Base-by-base conservation (phyloP, 495 filamentous ascomycete genomes). In the Lepidopterella palustris region DNA sequence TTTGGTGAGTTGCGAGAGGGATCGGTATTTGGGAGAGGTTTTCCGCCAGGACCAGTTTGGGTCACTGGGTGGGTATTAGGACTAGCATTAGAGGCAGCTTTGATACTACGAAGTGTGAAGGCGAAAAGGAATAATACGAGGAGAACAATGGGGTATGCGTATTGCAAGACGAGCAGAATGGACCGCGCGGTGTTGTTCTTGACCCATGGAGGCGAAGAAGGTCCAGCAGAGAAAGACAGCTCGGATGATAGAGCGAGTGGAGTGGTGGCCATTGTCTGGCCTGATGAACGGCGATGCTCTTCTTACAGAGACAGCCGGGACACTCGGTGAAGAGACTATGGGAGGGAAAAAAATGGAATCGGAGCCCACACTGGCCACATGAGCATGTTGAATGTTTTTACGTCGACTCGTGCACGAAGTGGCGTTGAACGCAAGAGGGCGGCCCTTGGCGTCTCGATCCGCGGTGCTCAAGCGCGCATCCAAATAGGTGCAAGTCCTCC, bases 41-140 rank as follows among this genome's bases (percentile, higher is more conserved):
- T 89, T 53, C 90, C 91, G 32, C 87, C 89, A 0, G 90, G 91
- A 13, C 90, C 89, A 53, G 58, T 71, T 59, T 45, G 71, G 62
- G 77, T 71, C 40, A 64, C 35, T 57, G 71, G 55, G 68, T 63
- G 40, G 68, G 73, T n/a, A 66, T 73, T 67, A 45, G 58, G 20
- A 63, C 58, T 67, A 62, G 60, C 49, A 58, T 62, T 69, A 64
- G 65, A 60, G 18, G 83, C 78, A 15, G 77, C 75, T 58, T 79
- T 51, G 45, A 89, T 80, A 51, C 85, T 84, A 69, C 81, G 82
- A 63, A 76, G 72, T 13, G 85, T 76, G 69, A 89, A 88, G 55
- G 80, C 78, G 47, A 78, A 67, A 21, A 88, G 72, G 68, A 90
- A 91, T 69, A 90, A 78, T 53, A 85, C 56, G 39, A 90, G 76